phyloP scores from a whole-genome alignment of 202 grass and related monocot genomes.

The Setaria italica region DNA sequence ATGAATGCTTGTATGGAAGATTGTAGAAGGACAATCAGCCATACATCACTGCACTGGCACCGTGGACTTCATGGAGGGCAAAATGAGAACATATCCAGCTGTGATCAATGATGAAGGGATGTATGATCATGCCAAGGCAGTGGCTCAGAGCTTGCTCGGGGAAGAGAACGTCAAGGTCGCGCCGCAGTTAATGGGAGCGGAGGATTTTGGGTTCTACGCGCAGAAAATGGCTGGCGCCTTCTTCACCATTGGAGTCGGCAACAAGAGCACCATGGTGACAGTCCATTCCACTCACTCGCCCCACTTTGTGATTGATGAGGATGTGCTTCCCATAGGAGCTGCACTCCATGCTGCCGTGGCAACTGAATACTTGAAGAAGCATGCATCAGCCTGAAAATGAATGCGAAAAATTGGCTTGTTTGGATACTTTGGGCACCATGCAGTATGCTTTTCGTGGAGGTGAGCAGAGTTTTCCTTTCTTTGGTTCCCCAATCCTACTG shows the following conservation, averaged over 20 bases:
- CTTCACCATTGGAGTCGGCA: conserved; percentile 63
- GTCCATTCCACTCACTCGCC: conserved; percentile 59
- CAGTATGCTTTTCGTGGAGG: not conserved
- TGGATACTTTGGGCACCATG: not conserved
- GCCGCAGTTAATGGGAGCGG: conserved; percentile 48
- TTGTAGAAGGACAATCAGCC: conserved; percentile 56
- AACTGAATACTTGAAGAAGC: conserved; percentile 56
- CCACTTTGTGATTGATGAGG: conserved; percentile 65
- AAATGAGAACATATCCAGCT: conserved; percentile 52
- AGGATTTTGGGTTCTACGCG: conserved; percentile 78
- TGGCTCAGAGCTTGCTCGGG: conserved; percentile 60
- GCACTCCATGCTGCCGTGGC: conserved; percentile 71
- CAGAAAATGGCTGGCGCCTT: conserved; percentile 58
- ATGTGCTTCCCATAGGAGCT: conserved; percentile 61
- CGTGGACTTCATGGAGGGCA: conserved; percentile 63
- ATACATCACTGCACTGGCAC: conserved; percentile 51
- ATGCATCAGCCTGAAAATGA: not conserved
- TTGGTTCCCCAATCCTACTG: not conserved
- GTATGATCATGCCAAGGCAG: conserved; percentile 50
- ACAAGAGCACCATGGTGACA: conserved; percentile 35
- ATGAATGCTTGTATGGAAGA: conserved; percentile 38
- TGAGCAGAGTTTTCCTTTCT: not conserved
- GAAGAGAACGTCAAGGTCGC: conserved; percentile 36
- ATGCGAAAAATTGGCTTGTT: not conserved
- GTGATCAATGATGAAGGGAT: conserved; percentile 59